Conservation (phyloP, 768 basidiomycete genomes). For the Trametes elegans region DNA sequence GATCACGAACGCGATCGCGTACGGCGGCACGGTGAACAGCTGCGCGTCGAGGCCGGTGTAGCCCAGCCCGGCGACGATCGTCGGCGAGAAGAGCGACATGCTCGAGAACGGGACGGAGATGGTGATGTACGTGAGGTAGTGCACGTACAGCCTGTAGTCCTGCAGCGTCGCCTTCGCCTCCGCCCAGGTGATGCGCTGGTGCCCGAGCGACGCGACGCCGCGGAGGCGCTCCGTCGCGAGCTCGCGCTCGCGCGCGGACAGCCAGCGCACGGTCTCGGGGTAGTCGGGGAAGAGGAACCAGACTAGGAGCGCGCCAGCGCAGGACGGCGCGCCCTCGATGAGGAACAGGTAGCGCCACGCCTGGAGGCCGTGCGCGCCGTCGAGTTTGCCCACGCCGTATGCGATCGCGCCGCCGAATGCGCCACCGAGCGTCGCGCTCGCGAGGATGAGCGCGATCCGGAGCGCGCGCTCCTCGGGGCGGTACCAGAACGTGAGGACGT, state of each 20-base stretch:
- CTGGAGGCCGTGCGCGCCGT: constrained; percentile 25
- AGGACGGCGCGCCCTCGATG: constrained; percentile 47
- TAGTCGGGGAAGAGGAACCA: constrained; percentile 45
- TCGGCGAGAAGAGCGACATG: constrained; percentile 60
- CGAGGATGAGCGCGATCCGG: constrained; percentile 32
- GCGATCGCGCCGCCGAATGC: constrained; percentile 35
- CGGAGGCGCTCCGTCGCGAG: constrained; percentile 38
- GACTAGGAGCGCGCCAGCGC: constrained; percentile 33
- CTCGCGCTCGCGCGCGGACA: constrained; percentile 41
- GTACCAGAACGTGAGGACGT: constrained; percentile 48
- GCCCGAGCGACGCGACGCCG: constrained; percentile 37
- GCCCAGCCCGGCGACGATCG: constrained; percentile 63
- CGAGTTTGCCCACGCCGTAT: constrained; percentile 31
- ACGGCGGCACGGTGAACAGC: constrained; percentile 57
- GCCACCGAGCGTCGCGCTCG: constrained; percentile 30
- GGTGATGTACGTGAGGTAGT: constrained; percentile 43
- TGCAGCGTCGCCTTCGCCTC: constrained; percentile 36
- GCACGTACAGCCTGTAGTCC: constrained; percentile 39
- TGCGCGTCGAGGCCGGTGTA: constrained; percentile 54
- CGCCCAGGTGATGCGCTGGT: constrained; percentile 36
- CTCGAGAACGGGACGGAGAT: constrained; percentile 44
- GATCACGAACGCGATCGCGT: constrained; percentile 34
- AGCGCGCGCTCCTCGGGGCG: constrained; percentile 31
- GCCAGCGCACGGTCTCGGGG: constrained; percentile 46
- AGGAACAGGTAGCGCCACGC: constrained; percentile 39